phyloP scores from a whole-genome alignment of 805 yeast genomes.

The Candida rishiriensis region DNA sequence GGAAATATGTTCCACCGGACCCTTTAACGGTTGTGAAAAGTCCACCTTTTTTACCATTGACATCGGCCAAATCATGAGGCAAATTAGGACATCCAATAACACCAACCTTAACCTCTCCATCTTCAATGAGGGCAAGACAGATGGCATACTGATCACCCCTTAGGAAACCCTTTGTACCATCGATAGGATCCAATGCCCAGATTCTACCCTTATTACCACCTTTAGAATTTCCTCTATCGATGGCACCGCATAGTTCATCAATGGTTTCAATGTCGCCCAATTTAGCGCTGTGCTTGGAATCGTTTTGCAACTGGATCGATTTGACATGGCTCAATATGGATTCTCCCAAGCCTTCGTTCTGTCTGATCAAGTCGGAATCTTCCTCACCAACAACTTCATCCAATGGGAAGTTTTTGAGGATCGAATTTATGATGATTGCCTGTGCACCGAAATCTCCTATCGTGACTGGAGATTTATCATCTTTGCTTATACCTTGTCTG shows the following conservation, averaged over 20 bases:
- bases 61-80: slow-evolving; percentile 41
- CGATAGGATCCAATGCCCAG: slow-evolving; percentile 98
- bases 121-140: slow-evolving; percentile 83
- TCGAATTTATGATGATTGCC: slow-evolving; percentile 83
- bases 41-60: slow-evolving; percentile 55
- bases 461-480: slow-evolving; percentile 93
- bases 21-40: slow-evolving; percentile 66
- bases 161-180: slow-evolving; percentile 95
- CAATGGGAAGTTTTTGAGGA: slow-evolving; percentile 69
- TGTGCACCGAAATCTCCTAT: slow-evolving; percentile 96
- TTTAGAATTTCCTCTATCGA: slow-evolving; percentile 73
- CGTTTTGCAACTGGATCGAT: slow-evolving; percentile 42
- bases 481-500: slow-evolving; percentile 60
- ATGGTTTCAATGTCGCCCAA: slow-evolving; percentile 41
- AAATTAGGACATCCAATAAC: slow-evolving; percentile 96
- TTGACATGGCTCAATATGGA: slow-evolving; percentile 58
- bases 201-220: slow-evolving; percentile 81
- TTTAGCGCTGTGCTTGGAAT: slow-evolving; percentile 26
- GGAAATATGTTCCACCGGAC: slow-evolving; percentile 57
- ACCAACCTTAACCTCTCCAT: slow-evolving; percentile 82
- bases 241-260: slow-evolving; percentile 53
- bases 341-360: slow-evolving; percentile 45
- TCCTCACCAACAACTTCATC: slow-evolving; percentile 96
- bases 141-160: slow-evolving; percentile 97
- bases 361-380: slow-evolving; percentile 63